These are phyloP conservation scores for Sungouiozyma ichnusensis DNA, from an alignment of 805 yeast species.

Conservation along the genomic window DNA sequence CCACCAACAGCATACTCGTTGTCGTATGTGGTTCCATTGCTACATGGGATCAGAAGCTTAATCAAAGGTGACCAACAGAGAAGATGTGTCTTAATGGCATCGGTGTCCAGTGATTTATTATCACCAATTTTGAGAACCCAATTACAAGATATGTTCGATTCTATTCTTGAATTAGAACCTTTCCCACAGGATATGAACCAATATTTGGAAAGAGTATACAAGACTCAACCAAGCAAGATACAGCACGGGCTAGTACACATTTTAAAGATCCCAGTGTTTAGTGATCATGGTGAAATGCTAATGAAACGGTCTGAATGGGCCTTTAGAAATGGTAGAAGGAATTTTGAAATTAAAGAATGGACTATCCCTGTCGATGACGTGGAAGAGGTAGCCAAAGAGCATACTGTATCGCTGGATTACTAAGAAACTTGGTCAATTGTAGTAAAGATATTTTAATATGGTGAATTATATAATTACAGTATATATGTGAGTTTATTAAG, in stretches of 20 bases:
- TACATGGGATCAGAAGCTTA: conserved; percentile 48
- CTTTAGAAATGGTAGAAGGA: conserved; percentile 72
- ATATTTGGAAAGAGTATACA: conserved; percentile 57
- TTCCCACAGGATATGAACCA: conserved; percentile 64
- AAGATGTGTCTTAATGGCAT: conserved; percentile 37
- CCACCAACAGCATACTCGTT: conserved; percentile 39
- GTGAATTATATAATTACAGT: too few species aligned
- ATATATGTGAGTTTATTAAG: too few species aligned
- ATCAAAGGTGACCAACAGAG: conserved; percentile 37
- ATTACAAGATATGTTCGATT: conserved; percentile 52
- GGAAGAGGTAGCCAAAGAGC: conserved; percentile 28
- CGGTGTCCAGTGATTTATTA: conserved; percentile 56
- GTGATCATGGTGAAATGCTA: conserved; percentile 67
- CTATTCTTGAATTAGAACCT: conserved; percentile 67
- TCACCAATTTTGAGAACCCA: conserved; percentile 40
- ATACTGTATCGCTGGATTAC: not conserved
- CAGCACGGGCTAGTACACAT: conserved; percentile 83
- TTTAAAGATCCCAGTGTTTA: conserved; percentile 56
- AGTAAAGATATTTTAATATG: too few species aligned
- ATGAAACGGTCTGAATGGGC: conserved; percentile 67
- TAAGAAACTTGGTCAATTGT: too few species aligned
- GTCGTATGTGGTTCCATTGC: conserved; percentile 43
- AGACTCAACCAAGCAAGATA: conserved; percentile 50
- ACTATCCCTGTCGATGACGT: conserved; percentile 93
- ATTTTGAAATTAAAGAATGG: conserved; percentile 86